phyloP scores from a whole-genome alignment of 2,329 filamentous ascomycete genomes.

The Hymenoscyphus linearis region DNA sequence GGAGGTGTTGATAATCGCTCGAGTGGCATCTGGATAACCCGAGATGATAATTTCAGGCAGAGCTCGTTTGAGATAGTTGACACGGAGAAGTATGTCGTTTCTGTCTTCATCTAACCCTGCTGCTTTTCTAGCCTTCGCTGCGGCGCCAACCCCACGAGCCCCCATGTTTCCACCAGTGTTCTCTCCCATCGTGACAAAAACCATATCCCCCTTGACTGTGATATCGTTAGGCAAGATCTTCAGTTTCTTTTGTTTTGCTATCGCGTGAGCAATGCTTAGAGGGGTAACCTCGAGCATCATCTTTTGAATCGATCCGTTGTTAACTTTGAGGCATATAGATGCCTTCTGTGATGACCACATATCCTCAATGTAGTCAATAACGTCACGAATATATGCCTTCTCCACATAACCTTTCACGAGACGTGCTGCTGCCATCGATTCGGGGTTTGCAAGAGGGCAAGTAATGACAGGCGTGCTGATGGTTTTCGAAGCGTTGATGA shows the following conservation, averaged over 20 bases:
- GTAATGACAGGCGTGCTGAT: slow-evolving; percentile 94
- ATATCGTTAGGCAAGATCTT: slow-evolving; percentile 67
- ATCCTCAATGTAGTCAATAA: slow-evolving; percentile 77
- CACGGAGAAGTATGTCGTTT: slow-evolving; percentile 65
- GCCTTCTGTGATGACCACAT: slow-evolving; percentile 75
- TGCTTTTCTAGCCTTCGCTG: slow-evolving; percentile 24
- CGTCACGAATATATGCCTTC: slow-evolving; percentile 84
- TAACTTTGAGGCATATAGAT: slow-evolving; percentile 76
- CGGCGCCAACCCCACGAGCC: slow-evolving; percentile 15
- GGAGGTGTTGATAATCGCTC: slow-evolving; percentile 83
- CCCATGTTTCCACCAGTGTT: slow-evolving; percentile 40
- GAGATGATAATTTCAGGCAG: slow-evolving; percentile 82
- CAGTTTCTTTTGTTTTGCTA: slow-evolving; percentile 76
- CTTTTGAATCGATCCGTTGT: slow-evolving; percentile 70
- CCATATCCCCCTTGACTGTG: slow-evolving; percentile 53
- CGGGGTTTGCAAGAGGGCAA: slow-evolving; percentile 74
- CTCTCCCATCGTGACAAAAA: slow-evolving; percentile 66
- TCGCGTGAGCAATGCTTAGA: slow-evolving; percentile 68
- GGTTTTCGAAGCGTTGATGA: slow-evolving; percentile 92
- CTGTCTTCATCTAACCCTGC: slow-evolving; percentile 44
- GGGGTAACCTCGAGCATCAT: slow-evolving; percentile 76
- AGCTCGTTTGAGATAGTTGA: slow-evolving; percentile 78
- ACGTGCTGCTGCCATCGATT: slow-evolving; percentile 72
- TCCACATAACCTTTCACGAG: slow-evolving; percentile 92
- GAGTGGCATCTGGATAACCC: slow-evolving; percentile 78